These are phyloP conservation scores for Caulochytrium protostelioides DNA, from an alignment of 371 early-diverging fungal species.

Conservation along the genomic window DNA sequence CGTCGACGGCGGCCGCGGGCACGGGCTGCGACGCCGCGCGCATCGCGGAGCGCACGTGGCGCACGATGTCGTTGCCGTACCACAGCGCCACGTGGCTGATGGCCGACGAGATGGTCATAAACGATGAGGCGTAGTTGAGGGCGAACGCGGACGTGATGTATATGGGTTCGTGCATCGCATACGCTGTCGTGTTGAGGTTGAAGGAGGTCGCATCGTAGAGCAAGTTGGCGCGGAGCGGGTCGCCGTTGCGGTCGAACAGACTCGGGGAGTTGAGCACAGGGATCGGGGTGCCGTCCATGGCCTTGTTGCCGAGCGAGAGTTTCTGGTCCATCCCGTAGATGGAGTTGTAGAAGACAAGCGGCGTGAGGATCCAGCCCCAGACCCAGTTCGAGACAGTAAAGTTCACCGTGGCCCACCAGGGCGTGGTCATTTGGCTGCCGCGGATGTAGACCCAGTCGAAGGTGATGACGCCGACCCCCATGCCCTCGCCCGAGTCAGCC, in stretches of 20 bases:
- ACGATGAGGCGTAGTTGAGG: slow-evolving; percentile 12
- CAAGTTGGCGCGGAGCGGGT: slow-evolving; percentile 25
- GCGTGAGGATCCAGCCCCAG: not conserved
- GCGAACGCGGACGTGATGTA: slow-evolving; percentile 49
- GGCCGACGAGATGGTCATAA: slow-evolving; percentile 6
- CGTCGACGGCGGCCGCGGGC: too few species aligned
- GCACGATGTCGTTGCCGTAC: slow-evolving; percentile 11
- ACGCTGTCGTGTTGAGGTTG: slow-evolving; percentile 33
- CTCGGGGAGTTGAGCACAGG: slow-evolving; percentile 9
- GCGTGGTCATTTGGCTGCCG: slow-evolving; percentile 1
- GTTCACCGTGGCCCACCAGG: slow-evolving; percentile 40
- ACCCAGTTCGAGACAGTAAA: slow-evolving; percentile 16
- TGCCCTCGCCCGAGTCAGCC: not conserved
- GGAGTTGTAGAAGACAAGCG: slow-evolving; percentile 23
- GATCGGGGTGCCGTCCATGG: slow-evolving; percentile 9
- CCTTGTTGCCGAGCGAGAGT: slow-evolving; percentile 24
- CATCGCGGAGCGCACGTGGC: slow-evolving; percentile 1
- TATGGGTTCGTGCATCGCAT: slow-evolving; percentile 43
- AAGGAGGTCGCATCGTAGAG: slow-evolving; percentile 25
- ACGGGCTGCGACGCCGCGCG: not conserved
- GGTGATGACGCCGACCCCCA: slow-evolving; percentile 3
- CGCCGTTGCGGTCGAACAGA: slow-evolving; percentile 28
- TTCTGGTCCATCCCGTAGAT: slow-evolving; percentile 19
- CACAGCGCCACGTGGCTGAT: slow-evolving; percentile 13
- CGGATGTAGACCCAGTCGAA: slow-evolving; percentile 5